These are phyloP conservation scores for Xylaria hypoxylon DNA, from an alignment of 2,329 filamentous ascomycete genomes.

Conservation along the genomic window DNA sequence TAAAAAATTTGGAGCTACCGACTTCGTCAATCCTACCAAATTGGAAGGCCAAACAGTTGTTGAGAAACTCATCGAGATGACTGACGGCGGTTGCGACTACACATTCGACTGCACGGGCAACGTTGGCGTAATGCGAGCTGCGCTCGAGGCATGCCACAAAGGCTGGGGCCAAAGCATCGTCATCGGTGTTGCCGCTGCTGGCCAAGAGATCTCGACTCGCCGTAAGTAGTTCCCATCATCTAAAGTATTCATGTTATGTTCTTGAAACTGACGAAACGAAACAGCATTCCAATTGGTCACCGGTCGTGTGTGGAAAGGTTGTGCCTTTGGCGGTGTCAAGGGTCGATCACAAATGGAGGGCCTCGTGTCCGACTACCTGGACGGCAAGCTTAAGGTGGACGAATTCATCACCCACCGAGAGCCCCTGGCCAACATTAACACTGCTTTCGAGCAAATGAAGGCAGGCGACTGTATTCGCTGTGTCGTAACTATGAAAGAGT, in stretches of 20 bases:
- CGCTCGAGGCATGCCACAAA: conserved; percentile 98
- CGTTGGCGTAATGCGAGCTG: conserved; percentile 90
- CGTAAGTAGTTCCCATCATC: conserved; percentile 68
- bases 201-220: conserved; percentile 93
- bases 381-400: conserved; percentile 93
- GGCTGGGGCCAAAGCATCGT: conserved; percentile 98
- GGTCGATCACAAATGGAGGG: conserved; percentile 90
- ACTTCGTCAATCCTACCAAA: conserved; percentile 95
- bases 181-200: conserved; percentile 95
- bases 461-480: conserved; percentile 96
- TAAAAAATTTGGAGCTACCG: conserved; percentile 92
- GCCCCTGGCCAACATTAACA: conserved; percentile 84
- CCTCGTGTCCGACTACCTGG: conserved; percentile 90
- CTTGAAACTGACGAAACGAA: conserved; percentile 39
- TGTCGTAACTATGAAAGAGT: conserved; percentile 75
- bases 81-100: conserved; percentile 97
- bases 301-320: conserved; percentile 96
- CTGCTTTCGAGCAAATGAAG: conserved; percentile 94
- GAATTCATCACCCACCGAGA: conserved; percentile 99
- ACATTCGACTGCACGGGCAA: conserved; percentile 99
- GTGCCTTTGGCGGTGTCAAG: conserved; percentile 98
- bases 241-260: background rate
- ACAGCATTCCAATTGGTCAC: conserved; percentile 98
- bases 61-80: conserved; percentile 95
- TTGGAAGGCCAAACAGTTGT: conserved; percentile 83